phyloP scores from a whole-genome alignment of 2,329 filamentous ascomycete genomes.

The Proliferodiscus dingleyae region DNA sequence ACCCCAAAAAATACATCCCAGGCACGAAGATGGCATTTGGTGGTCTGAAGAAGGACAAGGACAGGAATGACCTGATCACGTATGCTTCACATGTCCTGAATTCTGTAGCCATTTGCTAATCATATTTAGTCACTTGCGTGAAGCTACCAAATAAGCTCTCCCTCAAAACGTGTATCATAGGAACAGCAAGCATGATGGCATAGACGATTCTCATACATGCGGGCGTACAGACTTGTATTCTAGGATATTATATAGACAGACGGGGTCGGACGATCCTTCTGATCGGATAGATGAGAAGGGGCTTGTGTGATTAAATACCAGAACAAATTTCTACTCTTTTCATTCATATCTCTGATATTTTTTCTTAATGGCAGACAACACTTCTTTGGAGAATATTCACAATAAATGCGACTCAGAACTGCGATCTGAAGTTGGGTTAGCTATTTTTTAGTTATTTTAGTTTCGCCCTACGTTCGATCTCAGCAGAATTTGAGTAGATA shows the following conservation, averaged over 20 bases:
- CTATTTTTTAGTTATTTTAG: too few relatives aligned
- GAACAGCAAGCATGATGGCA: conserved; percentile 6
- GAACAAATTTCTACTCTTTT: too few relatives aligned
- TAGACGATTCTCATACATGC: conserved; percentile 11
- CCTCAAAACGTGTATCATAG: conserved; percentile 27
- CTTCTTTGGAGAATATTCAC: too few relatives aligned
- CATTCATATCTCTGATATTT: too few relatives aligned
- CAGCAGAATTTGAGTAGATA: too few relatives aligned
- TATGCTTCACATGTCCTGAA: conserved; percentile 53
- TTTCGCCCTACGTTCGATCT: too few relatives aligned
- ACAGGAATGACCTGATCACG: conserved; percentile 98
- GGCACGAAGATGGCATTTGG: conserved; percentile 99
- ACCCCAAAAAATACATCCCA: conserved; percentile 99
- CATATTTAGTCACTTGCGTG: conserved; percentile 58
- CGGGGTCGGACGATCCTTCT: neutral
- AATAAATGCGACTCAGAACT: too few relatives aligned
- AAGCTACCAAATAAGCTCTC: conserved; percentile 59
- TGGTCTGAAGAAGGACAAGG: conserved; percentile 99
- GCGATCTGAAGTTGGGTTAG: too few relatives aligned
- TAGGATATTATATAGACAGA: conserved; percentile 24
- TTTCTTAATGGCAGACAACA: too few relatives aligned
- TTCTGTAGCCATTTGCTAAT: too few relatives aligned
- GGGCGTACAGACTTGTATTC: conserved; percentile 21
- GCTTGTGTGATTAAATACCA: too few relatives aligned
- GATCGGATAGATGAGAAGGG: too few relatives aligned